phyloP scores from a whole-genome alignment of 768 basidiomycete species.

The Amanita fuliginea region DNA sequence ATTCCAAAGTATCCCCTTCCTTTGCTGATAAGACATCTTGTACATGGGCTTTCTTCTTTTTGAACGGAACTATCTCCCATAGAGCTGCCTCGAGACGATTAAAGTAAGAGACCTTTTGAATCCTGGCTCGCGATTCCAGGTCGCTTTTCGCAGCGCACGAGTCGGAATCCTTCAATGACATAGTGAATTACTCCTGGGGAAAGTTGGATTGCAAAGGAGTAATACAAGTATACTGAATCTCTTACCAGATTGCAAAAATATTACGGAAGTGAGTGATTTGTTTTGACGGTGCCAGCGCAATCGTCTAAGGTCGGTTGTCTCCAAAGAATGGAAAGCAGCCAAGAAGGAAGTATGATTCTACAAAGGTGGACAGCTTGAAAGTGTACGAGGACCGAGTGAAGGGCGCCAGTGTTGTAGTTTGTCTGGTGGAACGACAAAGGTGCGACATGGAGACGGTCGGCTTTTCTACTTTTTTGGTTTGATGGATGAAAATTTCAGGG shows the following conservation, averaged over 20 bases:
- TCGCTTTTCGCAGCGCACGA: neutral
- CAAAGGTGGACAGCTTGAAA: constrained; percentile 1
- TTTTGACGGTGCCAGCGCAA: neutral
- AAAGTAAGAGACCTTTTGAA: neutral
- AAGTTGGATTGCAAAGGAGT: neutral
- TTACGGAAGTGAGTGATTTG: no score
- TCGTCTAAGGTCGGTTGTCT: neutral
- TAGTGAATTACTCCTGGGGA: neutral
- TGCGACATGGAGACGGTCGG: neutral
- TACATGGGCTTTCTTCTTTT: neutral
- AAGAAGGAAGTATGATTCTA: neutral
- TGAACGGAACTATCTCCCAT: neutral
- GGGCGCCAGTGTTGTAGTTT: neutral
- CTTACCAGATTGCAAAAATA: neutral
- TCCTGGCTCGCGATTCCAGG: neutral
- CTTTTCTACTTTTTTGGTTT: neutral
- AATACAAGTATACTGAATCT: neutral
- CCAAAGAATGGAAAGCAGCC: neutral
- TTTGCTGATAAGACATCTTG: neutral
- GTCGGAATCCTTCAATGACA: neutral
- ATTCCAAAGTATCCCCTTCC: neutral
- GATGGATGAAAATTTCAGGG: neutral
- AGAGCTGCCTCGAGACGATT: neutral
- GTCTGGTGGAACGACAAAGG: neutral
- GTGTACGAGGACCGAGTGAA: neutral